A percentile compares a stretch with the other conserved stretches of the same genome.
These are phyloP conservation scores for Colletotrichum eremochloae DNA, from an alignment of 2,329 filamentous ascomycete species.

Conservation along the genomic window DNA sequence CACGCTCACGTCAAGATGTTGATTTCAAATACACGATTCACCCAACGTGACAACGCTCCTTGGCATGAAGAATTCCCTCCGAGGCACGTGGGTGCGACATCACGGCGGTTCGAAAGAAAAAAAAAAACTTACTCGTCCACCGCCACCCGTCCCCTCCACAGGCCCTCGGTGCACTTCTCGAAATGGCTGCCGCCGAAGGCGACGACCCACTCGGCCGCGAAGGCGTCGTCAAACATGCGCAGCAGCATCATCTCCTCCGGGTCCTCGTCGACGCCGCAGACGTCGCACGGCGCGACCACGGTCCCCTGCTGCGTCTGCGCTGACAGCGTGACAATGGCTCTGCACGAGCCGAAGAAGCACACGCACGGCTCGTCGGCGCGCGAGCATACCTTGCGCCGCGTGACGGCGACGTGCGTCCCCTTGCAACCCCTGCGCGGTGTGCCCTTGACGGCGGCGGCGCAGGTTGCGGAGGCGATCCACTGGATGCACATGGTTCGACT, in stretches of 20 bases:
- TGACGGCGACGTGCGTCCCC: conserved; percentile 27
- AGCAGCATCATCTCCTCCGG: conserved; percentile 30
- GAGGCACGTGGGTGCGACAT: too few relatives aligned
- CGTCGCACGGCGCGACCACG: conserved; percentile 22
- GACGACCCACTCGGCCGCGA: conserved; percentile 17
- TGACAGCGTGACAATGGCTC: conserved; percentile 11
- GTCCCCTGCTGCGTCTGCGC: neutral
- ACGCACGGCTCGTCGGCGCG: conserved; percentile 8
- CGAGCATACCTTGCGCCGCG: conserved; percentile 22
- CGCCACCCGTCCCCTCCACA: conserved; percentile 23
- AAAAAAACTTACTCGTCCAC: neutral
- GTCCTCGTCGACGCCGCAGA: conserved; percentile 24
- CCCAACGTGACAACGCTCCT: conserved; percentile 2
- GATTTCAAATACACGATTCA: neutral
- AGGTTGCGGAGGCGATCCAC: conserved; percentile 35
- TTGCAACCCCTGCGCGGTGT: conserved; percentile 13
- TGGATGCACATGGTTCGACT: conserved; percentile 30
- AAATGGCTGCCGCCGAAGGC: conserved; percentile 22
- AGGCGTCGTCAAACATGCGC: conserved; percentile 18
- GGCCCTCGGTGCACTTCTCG: conserved; percentile 19
- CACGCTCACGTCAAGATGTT: neutral
- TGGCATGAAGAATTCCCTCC: neutral
- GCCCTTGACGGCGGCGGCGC: conserved; percentile 1
- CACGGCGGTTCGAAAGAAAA: too few relatives aligned
- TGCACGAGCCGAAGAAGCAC: conserved; percentile 40